Evolutionary conservation across 2,329 filamentous ascomycete genomes (phyloP).

Genomic region (Claviceps sp.): DNA sequence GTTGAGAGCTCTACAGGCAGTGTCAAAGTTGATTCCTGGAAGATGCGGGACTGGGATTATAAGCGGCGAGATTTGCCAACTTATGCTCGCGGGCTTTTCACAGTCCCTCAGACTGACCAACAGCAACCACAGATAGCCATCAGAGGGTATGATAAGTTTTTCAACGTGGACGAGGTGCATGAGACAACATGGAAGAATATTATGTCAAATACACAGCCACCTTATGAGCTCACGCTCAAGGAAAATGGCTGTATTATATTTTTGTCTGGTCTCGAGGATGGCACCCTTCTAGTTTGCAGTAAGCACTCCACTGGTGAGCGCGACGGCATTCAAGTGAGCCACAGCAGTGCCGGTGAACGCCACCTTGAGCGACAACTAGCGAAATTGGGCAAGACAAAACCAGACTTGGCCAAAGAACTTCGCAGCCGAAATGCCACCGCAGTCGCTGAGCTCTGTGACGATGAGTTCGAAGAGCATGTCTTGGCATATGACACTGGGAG

Average conservation of each 20-base stretch:
- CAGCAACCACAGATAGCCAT: conserved; percentile 66
- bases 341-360: conserved; percentile 69
- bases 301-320: conserved; percentile 89
- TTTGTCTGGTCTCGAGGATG: conserved; percentile 80
- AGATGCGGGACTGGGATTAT: conserved; percentile 91
- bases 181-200: conserved; percentile 79
- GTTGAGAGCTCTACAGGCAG: conserved; percentile 49
- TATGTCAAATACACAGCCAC: conserved; percentile 59
- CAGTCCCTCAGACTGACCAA: conserved; percentile 48
- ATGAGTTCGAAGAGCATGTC: conserved; percentile 93
- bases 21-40: conserved; percentile 77
- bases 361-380: conserved; percentile 73
- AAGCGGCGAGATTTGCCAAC: conserved; percentile 77
- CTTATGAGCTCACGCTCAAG: conserved; percentile 92
- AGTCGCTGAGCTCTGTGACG: conserved; percentile 91
- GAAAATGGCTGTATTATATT: conserved; percentile 99
- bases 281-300: conserved; percentile 87
- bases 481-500: conserved; percentile 71
- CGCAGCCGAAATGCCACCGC: conserved; percentile 78
- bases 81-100: conserved; percentile 89
- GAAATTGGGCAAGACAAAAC: conserved; percentile 61
- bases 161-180: conserved; percentile 75
- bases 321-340: conserved; percentile 58
- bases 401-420: conserved; percentile 65
- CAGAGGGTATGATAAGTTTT: conserved; percentile 97